Percentiles rank a stretch among this genome's conserved stretches.
These are phyloP conservation scores for Tetrapisispora namnaoensis DNA, from an alignment of 805 yeast genomes.

Conservation along the genomic window DNA sequence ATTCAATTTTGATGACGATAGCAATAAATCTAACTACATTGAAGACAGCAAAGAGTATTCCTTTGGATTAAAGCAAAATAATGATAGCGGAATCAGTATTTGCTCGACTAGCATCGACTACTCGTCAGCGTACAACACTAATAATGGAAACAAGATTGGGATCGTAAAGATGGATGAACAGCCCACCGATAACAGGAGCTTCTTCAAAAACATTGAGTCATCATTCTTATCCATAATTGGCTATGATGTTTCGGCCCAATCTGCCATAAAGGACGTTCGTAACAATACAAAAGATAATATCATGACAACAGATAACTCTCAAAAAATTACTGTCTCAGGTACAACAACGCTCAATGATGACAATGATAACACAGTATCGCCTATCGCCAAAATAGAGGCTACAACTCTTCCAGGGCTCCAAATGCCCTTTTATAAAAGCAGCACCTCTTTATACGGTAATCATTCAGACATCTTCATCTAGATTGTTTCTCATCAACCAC, in stretches of 20 bases:
- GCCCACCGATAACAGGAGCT: neutral
- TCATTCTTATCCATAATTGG: neutral
- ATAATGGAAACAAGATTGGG: neutral
- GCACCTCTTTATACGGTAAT: neutral
- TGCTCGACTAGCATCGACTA: conserved; percentile 1
- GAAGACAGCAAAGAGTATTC: conserved; percentile 1
- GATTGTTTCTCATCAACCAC: neutral
- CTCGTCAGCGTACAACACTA: neutral
- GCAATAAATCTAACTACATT: neutral
- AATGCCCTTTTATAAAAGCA: neutral
- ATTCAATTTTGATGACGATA: conserved; percentile 1
- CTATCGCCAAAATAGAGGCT: neutral
- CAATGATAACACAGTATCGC: neutral
- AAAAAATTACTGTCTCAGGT: neutral
- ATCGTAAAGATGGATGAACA: neutral
- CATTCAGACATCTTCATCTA: conserved; percentile 1
- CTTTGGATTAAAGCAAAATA: neutral
- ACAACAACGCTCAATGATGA: neutral
- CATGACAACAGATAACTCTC: neutral
- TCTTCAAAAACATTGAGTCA: neutral
- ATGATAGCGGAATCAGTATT: conserved; percentile 1
- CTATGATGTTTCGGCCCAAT: neutral
- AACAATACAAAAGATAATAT: neutral
- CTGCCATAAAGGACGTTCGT: neutral
- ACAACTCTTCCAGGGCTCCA: neutral